These are phyloP conservation scores for Cryptosporidium felis DNA, from an alignment of 169 alveolate genomes.

Conservation along the genomic window DNA sequence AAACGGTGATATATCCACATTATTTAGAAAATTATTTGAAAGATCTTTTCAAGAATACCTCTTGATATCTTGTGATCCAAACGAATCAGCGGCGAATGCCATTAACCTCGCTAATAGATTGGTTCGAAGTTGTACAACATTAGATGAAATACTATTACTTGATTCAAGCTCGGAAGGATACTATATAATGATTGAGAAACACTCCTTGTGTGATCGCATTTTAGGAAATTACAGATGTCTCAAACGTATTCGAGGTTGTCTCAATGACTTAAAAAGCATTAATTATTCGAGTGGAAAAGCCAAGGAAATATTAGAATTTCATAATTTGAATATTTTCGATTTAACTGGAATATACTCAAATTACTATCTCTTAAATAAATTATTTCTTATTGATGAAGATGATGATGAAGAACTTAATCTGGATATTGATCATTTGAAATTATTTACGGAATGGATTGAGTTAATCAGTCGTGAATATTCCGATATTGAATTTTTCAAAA, in stretches of 20 bases:
- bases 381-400: background rate
- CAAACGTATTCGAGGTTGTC: background rate
- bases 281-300: conserved; percentile 1
- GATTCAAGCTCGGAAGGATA: background rate
- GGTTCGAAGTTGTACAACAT: background rate
- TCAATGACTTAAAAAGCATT: background rate
- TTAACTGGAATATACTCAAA: conserved; percentile 8
- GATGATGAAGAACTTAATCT: background rate
- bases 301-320: background rate
- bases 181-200: background rate
- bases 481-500: background rate
- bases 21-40: background rate
- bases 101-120: conserved; percentile 18
- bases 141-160: background rate
- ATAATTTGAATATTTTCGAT: background rate
- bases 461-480: background rate
- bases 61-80: conserved; percentile 13
- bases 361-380: conserved; percentile 9
- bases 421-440: conserved; percentile 3
- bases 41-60: conserved; percentile 37
- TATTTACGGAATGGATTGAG: conserved; percentile 25
- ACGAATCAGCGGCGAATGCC: conserved; percentile 26
- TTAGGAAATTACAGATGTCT: background rate
- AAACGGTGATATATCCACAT: background rate
- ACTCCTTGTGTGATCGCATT: conserved; percentile 6